Conservation (phyloP, 768 basidiomycete species). For the Agrocybe pediades region DNA sequence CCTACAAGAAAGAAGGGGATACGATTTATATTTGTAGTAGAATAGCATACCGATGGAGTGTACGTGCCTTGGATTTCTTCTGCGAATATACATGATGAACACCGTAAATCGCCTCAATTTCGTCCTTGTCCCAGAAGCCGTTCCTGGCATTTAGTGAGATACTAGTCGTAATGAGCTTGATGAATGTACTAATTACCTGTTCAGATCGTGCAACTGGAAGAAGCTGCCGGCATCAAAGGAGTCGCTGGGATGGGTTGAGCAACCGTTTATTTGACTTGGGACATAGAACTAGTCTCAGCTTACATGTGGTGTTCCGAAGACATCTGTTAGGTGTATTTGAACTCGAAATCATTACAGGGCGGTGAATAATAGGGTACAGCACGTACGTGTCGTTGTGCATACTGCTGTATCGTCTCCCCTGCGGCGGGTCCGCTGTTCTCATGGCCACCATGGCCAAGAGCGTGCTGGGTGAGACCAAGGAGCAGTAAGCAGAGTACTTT, state of each 20-base stretch:
- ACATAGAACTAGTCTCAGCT: background rate
- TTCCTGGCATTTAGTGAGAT: slow-evolving; percentile 48
- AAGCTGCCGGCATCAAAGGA: slow-evolving; percentile 85
- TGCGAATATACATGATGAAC: slow-evolving; percentile 90
- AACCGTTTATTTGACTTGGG: background rate
- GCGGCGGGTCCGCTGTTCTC: slow-evolving; percentile 45
- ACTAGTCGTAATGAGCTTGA: background rate
- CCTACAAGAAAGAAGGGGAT: slow-evolving; percentile 44
- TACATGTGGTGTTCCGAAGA: slow-evolving; percentile 88
- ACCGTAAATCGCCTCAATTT: slow-evolving; percentile 96
- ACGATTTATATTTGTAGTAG: background rate
- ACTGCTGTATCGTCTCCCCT: slow-evolving; percentile 74
- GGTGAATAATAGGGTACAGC: background rate
- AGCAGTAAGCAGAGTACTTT: slow-evolving; percentile 44
- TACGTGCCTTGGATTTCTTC: slow-evolving; percentile 69
- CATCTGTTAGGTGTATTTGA: slow-evolving; percentile 65
- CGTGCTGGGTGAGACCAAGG: slow-evolving; percentile 33
- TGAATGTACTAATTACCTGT: slow-evolving; percentile 50
- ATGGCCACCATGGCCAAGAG: slow-evolving; percentile 63
- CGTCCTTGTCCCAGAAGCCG: slow-evolving; percentile 79
- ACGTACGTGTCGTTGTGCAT: slow-evolving; percentile 91
- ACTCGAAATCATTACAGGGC: too few species aligned
- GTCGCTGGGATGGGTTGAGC: slow-evolving; percentile 50
- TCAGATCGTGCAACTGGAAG: slow-evolving; percentile 94
- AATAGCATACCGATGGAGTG: background rate